Base-by-base conservation (phyloP, 495 filamentous ascomycete genomes). In the Bryoglossum gracile region DNA sequence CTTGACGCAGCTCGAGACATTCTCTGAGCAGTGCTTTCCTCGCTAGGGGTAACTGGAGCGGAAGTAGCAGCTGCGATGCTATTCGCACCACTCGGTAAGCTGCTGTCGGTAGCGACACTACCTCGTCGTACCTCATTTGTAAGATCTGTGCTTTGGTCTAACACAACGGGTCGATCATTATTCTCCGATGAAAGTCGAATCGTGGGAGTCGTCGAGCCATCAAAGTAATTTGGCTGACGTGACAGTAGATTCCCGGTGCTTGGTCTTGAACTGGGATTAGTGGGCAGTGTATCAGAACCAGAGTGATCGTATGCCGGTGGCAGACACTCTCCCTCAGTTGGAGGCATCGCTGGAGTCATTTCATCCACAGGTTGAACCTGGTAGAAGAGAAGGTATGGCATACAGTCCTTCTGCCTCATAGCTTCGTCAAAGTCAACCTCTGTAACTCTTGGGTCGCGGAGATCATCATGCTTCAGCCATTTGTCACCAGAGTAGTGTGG, bases 381-480 rank as follows among this genome's bases (percentile, higher is more conserved):
- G 58, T 95, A 98, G 65, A 96, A 95, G 0, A 98, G 68, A 2
- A 98, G 75, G 56, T 98, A 98, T 3, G 92, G 91, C 51, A 85
- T 90, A 60, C 95, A 91, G n/a, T 82, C 74, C 46, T 77, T 80
- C 43, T 96, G 65, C 2, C 77, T 70, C 26, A 78, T 74, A 48
- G 78, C 70, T 28, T 78, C 74, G 48, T 86, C 71, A 41, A 88
- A 82, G 54, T 95, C 83, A 33, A 95, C 80, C 32, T 81, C 67
- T 2, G 69, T 71, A 3, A 95, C 84, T 32, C 92, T 77, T 33
- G 86, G 77, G 14, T 61, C 55, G 0, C 79, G 81, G 26, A 96
- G 67, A 55, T 98, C 92, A 65, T 98, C 92, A 48, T 94, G 94
- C 18, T 80, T 84, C 59, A 92, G 80, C 92, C 92, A 98, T 54